phyloP scores from a whole-genome alignment of 176 grass and related monocot species.

The Cenchrus americanus region DNA sequence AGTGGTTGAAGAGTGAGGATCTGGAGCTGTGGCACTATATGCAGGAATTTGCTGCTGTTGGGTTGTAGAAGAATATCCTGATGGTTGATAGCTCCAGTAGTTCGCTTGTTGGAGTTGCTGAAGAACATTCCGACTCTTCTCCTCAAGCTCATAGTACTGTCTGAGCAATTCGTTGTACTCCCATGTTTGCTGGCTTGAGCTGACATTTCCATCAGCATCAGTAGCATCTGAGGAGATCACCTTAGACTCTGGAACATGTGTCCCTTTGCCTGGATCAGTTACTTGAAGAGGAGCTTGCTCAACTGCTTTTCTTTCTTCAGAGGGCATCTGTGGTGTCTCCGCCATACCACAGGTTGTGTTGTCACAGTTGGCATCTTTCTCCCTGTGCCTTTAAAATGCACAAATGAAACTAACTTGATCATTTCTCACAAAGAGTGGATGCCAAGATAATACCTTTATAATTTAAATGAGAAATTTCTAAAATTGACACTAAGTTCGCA shows the following conservation, averaged over 20 bases:
- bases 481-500: no score
- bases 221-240: slow-evolving; percentile 14
- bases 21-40: slow-evolving; percentile 49
- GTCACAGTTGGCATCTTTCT: slow-evolving; percentile 29
- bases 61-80: slow-evolving; percentile 44
- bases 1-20: slow-evolving; percentile 43
- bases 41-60: slow-evolving; percentile 47
- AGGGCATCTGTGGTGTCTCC: slow-evolving; percentile 23
- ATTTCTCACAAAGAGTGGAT: background rate
- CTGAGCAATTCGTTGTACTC: slow-evolving; percentile 68
- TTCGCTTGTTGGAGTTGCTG: slow-evolving; percentile 72
- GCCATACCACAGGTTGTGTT: slow-evolving; percentile 11
- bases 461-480: no score
- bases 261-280: slow-evolving; percentile 37
- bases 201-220: slow-evolving; percentile 31
- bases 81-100: slow-evolving; percentile 66
- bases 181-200: slow-evolving; percentile 43
- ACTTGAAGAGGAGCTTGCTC: slow-evolving; percentile 52
- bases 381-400: slow-evolving; percentile 37
- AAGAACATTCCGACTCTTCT: slow-evolving; percentile 71
- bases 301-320: slow-evolving; percentile 32
- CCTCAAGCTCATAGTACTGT: slow-evolving; percentile 83
- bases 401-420: slow-evolving; percentile 8
- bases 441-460: background rate
- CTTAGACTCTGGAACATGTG: slow-evolving; percentile 34